Percentiles rank a stretch among this genome's conserved stretches.
Evolutionary conservation across 176 grass and related monocot genomes (phyloP).

Genomic region (Dactylis glomerata): DNA sequence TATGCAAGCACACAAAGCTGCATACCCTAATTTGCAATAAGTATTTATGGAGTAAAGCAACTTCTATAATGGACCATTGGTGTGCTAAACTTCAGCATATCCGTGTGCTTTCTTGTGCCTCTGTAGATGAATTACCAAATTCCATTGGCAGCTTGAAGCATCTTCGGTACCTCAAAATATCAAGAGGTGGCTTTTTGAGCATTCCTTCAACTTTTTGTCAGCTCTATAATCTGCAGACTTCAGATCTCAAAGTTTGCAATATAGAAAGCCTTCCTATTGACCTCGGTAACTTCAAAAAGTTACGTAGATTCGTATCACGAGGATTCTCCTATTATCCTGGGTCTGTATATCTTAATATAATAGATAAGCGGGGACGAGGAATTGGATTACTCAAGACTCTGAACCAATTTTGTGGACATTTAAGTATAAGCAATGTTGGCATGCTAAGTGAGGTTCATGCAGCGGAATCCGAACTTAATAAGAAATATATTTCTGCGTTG

Average conservation of each 20-base stretch:
- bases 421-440: background rate
- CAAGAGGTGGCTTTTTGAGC: rapidly evolving
- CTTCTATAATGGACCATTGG: background rate
- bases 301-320: background rate
- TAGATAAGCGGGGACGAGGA: rapidly evolving
- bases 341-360: too few relatives aligned
- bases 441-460: background rate
- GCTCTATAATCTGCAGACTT: background rate
- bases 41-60: rapidly evolving
- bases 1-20: background rate
- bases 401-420: background rate
- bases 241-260: background rate
- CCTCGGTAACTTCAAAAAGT: background rate
- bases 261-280: background rate
- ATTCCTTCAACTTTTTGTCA: background rate
- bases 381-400: background rate
- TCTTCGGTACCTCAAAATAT: background rate
- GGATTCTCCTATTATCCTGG: background rate
- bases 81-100: rapidly evolving
- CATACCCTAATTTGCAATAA: background rate
- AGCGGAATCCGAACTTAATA: background rate
- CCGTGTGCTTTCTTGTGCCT: background rate
- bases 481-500: background rate
- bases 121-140: background rate
- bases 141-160: background rate